Conservation (phyloP, 2,329 filamentous ascomycete genomes). For the Exophiala bonariae region DNA sequence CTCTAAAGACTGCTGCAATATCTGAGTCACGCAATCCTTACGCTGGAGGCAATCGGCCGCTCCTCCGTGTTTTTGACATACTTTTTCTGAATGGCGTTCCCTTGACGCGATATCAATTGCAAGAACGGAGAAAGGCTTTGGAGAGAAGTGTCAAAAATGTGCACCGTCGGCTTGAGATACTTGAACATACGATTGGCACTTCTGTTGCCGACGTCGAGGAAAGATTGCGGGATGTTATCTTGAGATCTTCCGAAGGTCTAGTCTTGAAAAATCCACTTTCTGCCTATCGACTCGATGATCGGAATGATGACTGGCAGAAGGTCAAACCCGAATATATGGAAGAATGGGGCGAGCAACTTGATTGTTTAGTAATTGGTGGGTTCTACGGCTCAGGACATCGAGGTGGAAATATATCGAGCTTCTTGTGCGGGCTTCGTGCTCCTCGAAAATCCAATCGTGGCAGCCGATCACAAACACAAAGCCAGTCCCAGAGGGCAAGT, state of each 20-base stretch:
- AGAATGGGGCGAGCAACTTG: conserved; percentile 89
- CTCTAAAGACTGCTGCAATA: conserved; percentile 85
- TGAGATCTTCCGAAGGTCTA: conserved; percentile 82
- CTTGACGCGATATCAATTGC: conserved; percentile 78
- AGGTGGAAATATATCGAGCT: conserved; percentile 80
- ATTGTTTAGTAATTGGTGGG: conserved; percentile 85
- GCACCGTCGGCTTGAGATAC: conserved; percentile 78
- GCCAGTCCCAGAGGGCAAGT: conserved; percentile 35
- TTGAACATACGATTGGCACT: conserved; percentile 67
- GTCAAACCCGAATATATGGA: conserved; percentile 99
- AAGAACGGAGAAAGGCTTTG: conserved; percentile 75
- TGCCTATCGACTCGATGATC: conserved; percentile 80
- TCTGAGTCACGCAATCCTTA: conserved; percentile 74
- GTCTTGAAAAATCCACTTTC: conserved; percentile 93
- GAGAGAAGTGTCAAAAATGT: conserved; percentile 68
- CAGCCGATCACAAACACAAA: conserved; percentile 31
- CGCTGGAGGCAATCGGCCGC: conserved; percentile 65
- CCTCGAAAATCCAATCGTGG: conserved; percentile 57
- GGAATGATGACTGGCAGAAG: conserved; percentile 97
- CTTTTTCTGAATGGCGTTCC: conserved; percentile 80
- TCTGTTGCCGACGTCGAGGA: conserved; percentile 74
- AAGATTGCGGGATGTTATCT: conserved; percentile 76
- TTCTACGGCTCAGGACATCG: conserved; percentile 88
- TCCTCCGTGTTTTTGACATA: conserved; percentile 89
- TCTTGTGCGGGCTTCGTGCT: conserved; percentile 82